These are phyloP conservation scores for Phaeosphaeria sp. DNA, from an alignment of 2,329 filamentous ascomycete genomes.

Conservation along the genomic window DNA sequence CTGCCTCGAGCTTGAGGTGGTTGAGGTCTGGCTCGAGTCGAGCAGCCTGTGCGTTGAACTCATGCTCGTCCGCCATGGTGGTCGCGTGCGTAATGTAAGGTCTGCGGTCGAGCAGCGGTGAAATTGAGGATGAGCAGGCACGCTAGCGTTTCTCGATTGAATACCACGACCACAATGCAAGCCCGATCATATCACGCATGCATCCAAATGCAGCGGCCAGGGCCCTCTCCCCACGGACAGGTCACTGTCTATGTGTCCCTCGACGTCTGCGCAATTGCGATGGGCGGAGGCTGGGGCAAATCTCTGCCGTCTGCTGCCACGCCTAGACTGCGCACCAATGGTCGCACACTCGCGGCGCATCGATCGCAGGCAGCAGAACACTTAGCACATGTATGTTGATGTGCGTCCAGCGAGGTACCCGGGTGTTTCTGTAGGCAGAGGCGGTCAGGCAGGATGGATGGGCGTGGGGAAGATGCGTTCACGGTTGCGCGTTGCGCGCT, in stretches of 20 bases:
- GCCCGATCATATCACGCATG: slow-evolving; percentile 28
- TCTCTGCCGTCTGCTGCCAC: neutral
- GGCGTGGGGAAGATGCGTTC: neutral
- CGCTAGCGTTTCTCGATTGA: slow-evolving; percentile 24
- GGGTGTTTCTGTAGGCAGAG: neutral
- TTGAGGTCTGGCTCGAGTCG: slow-evolving; percentile 44
- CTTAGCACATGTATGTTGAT: neutral
- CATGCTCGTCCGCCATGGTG: slow-evolving; percentile 48
- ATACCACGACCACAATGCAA: slow-evolving; percentile 30
- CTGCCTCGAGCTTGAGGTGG: slow-evolving; percentile 35
- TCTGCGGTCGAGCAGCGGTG: slow-evolving; percentile 15
- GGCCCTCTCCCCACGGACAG: neutral
- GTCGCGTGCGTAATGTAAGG: slow-evolving; percentile 1
- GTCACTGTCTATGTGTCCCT: neutral
- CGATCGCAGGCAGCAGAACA: neutral
- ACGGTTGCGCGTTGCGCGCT: neutral
- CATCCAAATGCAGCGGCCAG: slow-evolving; percentile 10
- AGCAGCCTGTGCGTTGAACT: slow-evolving; percentile 42
- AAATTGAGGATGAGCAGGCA: slow-evolving; percentile 9
- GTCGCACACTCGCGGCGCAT: slow-evolving; percentile 26
- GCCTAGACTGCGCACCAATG: slow-evolving; percentile 7
- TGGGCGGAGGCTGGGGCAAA: neutral
- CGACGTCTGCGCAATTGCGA: neutral
- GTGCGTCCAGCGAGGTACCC: slow-evolving; percentile 1
- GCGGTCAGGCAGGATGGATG: neutral